Evolutionary conservation across 2,329 filamentous ascomycete species (phyloP).

Genomic region (Aspergillus sp.): DNA sequence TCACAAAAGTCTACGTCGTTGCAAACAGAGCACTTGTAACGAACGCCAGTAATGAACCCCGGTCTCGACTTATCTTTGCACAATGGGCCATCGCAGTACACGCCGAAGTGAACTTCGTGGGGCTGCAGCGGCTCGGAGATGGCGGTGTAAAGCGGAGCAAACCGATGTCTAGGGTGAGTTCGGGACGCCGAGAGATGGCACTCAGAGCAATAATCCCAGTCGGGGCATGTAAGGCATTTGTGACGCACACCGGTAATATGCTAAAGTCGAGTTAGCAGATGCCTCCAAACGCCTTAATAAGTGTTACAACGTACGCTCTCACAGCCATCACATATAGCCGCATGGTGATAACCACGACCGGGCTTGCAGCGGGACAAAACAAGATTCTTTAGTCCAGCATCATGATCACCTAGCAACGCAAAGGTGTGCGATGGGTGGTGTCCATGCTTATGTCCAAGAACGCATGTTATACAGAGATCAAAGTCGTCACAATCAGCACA

Average conservation of each 20-base stretch:
- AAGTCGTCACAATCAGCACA: conserved; percentile 85
- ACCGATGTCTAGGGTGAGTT: conserved; percentile 80
- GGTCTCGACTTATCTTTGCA: conserved; percentile 59
- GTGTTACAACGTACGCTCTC: conserved; percentile 57
- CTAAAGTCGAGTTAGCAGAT: conserved; percentile 39
- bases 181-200: conserved; percentile 68
- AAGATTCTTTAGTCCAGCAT: conserved; percentile 60
- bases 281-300: background rate
- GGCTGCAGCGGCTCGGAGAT: conserved; percentile 48
- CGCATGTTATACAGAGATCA: conserved; percentile 85
- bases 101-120: conserved; percentile 69
- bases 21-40: conserved; percentile 97
- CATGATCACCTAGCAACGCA: conserved; percentile 50
- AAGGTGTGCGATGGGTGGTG: conserved; percentile 90
- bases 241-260: conserved; percentile 85
- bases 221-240: conserved; percentile 95
- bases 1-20: conserved; percentile 94
- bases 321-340: conserved; percentile 92
- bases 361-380: conserved; percentile 70
- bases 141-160: conserved; percentile 81
- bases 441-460: conserved; percentile 73
- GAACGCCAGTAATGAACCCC: conserved; percentile 72
- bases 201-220: conserved; percentile 89
- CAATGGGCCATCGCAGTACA: conserved; percentile 92
- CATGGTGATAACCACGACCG: conserved; percentile 78